Conservation (phyloP, 306 rosid genomes). For the Cicer arietinum region DNA sequence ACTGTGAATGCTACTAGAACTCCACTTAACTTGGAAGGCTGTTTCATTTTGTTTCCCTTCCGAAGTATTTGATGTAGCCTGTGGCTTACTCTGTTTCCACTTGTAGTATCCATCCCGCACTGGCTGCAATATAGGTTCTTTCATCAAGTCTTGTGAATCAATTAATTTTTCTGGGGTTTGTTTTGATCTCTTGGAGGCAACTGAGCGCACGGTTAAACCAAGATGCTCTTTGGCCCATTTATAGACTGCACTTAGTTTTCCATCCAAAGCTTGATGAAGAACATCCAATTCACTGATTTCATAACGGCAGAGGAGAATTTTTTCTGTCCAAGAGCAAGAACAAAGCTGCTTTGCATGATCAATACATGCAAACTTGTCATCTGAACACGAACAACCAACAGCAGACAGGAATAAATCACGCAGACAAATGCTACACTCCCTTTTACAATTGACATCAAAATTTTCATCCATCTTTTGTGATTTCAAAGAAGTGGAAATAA, state of each 20-base stretch:
- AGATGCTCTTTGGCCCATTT: constrained; percentile 78
- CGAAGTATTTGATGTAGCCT: constrained; percentile 35
- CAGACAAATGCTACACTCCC: constrained; percentile 79
- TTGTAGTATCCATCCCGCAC: constrained; percentile 14
- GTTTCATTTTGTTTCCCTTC: constrained; percentile 31
- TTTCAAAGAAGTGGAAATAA: constrained; percentile 57
- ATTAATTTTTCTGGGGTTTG: constrained; percentile 37
- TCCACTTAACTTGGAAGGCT: constrained; percentile 29
- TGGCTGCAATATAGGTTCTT: constrained; percentile 34
- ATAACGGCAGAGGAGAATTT: constrained; percentile 61
- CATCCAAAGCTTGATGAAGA: constrained; percentile 83
- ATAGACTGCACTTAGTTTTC: constrained; percentile 64
- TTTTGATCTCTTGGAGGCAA: constrained; percentile 44
- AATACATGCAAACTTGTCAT: constrained; percentile 72
- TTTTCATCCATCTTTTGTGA: constrained; percentile 55
- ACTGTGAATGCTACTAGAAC: background rate
- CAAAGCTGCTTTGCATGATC: constrained; percentile 81
- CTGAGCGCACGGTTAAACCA: constrained; percentile 57
- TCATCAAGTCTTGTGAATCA: constrained; percentile 28
- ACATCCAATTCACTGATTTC: constrained; percentile 64
- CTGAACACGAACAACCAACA: constrained; percentile 70
- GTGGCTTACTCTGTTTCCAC: constrained; percentile 35
- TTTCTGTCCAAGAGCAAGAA: constrained; percentile 73
- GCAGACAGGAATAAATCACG: constrained; percentile 80
- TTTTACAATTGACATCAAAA: constrained; percentile 58